Percentiles rank a stretch among this genome's conserved stretches.
phyloP scores from a whole-genome alignment of 1,139 yeast genomes.

The Spathaspora sp. region DNA sequence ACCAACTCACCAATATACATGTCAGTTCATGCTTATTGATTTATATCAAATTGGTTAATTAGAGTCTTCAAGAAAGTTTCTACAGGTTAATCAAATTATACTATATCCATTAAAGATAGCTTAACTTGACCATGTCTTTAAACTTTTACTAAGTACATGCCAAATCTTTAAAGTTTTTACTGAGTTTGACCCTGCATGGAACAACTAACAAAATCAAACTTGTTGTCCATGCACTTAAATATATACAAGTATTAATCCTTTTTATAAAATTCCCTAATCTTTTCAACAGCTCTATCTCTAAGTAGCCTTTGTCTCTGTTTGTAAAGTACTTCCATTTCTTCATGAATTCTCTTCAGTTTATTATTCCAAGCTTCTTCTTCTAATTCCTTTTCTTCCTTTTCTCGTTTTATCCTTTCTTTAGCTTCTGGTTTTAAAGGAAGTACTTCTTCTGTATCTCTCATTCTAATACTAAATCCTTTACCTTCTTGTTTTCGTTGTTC shows the following conservation, averaged over 20 bases:
- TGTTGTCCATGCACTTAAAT: too few relatives aligned
- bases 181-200: too few relatives aligned
- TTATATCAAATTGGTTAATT: too few relatives aligned
- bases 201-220: too few relatives aligned
- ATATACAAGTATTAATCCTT: constrained; percentile 1
- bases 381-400: background rate
- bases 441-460: constrained; percentile 38
- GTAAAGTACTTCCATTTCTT: background rate
- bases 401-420: background rate
- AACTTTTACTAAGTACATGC: too few relatives aligned
- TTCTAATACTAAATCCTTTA: constrained; percentile 29
- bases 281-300: background rate
- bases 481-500: constrained; percentile 38
- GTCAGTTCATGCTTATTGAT: too few relatives aligned
- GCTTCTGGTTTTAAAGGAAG: constrained; percentile 15
- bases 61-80: too few relatives aligned
- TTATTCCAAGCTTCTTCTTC: background rate
- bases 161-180: too few relatives aligned
- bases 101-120: too few relatives aligned
- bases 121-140: too few relatives aligned
- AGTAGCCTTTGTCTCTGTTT: background rate
- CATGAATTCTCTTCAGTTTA: background rate
- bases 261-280: background rate
- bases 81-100: background rate
- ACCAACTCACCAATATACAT: too few relatives aligned